Evolutionary conservation across 306 rosid genomes (phyloP).

Genomic region (Dicorynia guianensis): DNA sequence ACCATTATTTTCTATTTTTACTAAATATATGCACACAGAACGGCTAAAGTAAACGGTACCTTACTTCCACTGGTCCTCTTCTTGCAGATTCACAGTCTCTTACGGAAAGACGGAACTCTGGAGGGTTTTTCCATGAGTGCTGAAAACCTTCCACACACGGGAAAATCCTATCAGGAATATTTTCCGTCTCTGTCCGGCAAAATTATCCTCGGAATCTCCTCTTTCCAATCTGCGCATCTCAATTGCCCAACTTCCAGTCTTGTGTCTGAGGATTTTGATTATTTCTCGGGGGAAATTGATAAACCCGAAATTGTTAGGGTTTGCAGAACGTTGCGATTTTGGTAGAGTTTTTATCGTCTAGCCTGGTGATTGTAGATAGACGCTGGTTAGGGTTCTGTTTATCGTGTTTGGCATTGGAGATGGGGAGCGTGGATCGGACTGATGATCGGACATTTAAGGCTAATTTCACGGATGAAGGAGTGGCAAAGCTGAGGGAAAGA

Average conservation of each 20-base stretch:
- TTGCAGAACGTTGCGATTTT: constrained; percentile 46
- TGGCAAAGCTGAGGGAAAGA: constrained; percentile 58
- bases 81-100: constrained; percentile 6
- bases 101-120: constrained; percentile 9
- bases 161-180: neutral
- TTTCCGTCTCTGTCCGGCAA: constrained; percentile 10
- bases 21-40: too few species aligned
- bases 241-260: neutral
- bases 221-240: neutral
- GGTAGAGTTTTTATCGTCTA: neutral
- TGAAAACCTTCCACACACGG: neutral
- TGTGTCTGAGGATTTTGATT: neutral
- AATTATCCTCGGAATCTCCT: neutral
- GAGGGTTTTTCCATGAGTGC: constrained; percentile 8
- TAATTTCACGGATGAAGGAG: constrained; percentile 69
- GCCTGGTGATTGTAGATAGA: neutral
- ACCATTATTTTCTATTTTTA: too few species aligned
- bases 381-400: constrained; percentile 55
- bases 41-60: too few species aligned
- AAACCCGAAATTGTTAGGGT: constrained; percentile 47
- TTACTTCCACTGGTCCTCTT: neutral
- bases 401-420: constrained; percentile 38
- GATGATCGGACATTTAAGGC: constrained; percentile 67
- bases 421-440: constrained; percentile 81
- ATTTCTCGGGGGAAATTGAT: neutral